Base-by-base conservation (phyloP, 2,329 filamentous ascomycete genomes). In the Aspergillus puulaauensis region DNA sequence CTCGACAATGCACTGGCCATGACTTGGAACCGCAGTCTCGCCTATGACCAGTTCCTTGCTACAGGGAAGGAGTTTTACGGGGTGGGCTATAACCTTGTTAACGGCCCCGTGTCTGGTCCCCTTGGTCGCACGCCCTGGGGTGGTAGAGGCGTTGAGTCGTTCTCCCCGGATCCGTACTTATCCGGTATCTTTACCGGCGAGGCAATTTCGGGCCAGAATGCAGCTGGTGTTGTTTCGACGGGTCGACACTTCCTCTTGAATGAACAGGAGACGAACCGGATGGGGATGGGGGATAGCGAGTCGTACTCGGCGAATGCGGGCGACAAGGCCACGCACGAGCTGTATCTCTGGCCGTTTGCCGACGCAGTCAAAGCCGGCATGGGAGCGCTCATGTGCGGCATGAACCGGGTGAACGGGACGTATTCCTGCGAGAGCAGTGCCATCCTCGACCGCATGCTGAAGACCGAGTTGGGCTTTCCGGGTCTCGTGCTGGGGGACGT, bases 361-460 rank as follows among this genome's bases (percentile, higher is more conserved):
- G 83, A 89, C 57, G 82, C 83, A 0, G 71, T 89, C 3, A 76
- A 72, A 9, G 84, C 84, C 4, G 84, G 85, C 0, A 81, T 80
- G 46, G 46, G 46, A 14, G 31, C 46, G 6, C 14, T 49, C 24
- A 47, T 47, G 45, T 47, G 45, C n/a, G 45, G 12, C 7, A 47
- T 47, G 45, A 67, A 79, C 64, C 87, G 90, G 64, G 70, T 91
- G 73, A 95, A 96, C 79, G 91, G 91, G 74, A 90, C 86, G 3
- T 91, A 92, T 62, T 82, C 75, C 17, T 93, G 90, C 74, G 88
- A 93, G 68, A 93, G 95, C 78, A 90, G 86, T 47, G 87, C 90
- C 70, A 77, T 88, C 5, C 77, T 91, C 61, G 95, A 95, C 70
- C 86, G 87, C 47, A 74, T 93, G 11, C 79, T 95, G 63, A 93